Conservation (phyloP, 257 asterid species). For the Schizonepeta tenuifolia region DNA sequence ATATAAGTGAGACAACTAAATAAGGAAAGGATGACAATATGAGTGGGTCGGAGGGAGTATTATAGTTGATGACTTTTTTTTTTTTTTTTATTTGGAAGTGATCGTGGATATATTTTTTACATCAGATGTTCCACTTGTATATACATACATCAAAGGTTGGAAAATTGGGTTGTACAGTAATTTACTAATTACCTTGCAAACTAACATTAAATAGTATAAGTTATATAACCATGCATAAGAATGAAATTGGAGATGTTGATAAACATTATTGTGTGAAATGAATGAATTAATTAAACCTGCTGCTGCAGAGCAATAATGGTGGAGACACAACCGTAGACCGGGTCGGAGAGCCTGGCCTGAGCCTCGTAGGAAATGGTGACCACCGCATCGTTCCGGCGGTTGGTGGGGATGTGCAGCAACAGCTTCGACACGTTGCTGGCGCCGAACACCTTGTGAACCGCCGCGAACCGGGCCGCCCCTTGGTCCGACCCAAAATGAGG, state of each 20-base stretch:
- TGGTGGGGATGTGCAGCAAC: slow-evolving; percentile 62
- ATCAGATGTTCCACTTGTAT: neutral
- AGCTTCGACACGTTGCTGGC: slow-evolving; percentile 92
- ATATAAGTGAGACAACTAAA: no score
- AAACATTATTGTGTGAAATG: neutral
- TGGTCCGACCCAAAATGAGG: slow-evolving; percentile 85
- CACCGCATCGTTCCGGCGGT: slow-evolving; percentile 74
- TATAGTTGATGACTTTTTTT: neutral
- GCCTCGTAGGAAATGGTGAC: slow-evolving; percentile 87
- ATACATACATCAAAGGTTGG: neutral
- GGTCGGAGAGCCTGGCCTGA: slow-evolving; percentile 87
- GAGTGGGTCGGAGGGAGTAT: no score
- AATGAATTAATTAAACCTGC: slow-evolving; percentile 50
- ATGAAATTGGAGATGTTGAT: neutral
- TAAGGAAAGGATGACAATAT: no score
- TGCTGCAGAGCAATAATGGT: slow-evolving; percentile 80
- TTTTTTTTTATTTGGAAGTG: neutral
- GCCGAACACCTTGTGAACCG: slow-evolving; percentile 91
- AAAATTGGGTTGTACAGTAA: neutral
- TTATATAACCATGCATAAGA: neutral
- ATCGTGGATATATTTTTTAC: neutral
- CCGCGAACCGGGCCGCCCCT: slow-evolving; percentile 88
- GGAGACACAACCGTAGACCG: slow-evolving; percentile 87
- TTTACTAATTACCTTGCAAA: neutral
- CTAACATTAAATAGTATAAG: neutral